A percentile compares a stretch with the other conserved stretches of the same genome.
Conservation (phyloP, 257 asterid genomes). For the Paulownia fortunei region DNA sequence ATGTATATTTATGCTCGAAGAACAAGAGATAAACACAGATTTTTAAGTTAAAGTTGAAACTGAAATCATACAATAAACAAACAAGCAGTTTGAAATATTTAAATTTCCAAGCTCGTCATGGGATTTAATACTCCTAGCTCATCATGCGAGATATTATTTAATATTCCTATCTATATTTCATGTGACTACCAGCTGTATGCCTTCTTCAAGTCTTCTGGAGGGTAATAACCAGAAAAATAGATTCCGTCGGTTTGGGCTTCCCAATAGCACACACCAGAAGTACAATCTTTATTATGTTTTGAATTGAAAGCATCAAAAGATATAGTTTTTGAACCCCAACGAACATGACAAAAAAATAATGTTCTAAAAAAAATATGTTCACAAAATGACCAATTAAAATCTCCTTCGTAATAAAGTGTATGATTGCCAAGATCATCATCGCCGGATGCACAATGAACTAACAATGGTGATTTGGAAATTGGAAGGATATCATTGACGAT, state of each 20-base stretch:
- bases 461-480: neutral
- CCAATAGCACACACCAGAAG: neutral
- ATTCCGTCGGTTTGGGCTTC: neutral
- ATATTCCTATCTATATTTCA: neutral
- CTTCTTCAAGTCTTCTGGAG: neutral
- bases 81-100: neutral
- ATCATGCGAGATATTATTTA: too few relatives aligned
- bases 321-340: neutral
- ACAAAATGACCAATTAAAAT: neutral
- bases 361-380: neutral
- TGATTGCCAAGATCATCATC: neutral
- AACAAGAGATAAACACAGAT: neutral
- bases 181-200: neutral
- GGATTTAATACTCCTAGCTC: neutral
- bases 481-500: neutral
- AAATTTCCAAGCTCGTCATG: neutral
- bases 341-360: neutral
- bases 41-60: neutral
- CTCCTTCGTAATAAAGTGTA: neutral
- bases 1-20: neutral
- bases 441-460: neutral
- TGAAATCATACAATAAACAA: too few relatives aligned
- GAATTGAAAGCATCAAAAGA: neutral
- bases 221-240: neutral
- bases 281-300: neutral